Base-by-base conservation (phyloP, 169 alveolate genomes). In the Babesia gibsoni region DNA sequence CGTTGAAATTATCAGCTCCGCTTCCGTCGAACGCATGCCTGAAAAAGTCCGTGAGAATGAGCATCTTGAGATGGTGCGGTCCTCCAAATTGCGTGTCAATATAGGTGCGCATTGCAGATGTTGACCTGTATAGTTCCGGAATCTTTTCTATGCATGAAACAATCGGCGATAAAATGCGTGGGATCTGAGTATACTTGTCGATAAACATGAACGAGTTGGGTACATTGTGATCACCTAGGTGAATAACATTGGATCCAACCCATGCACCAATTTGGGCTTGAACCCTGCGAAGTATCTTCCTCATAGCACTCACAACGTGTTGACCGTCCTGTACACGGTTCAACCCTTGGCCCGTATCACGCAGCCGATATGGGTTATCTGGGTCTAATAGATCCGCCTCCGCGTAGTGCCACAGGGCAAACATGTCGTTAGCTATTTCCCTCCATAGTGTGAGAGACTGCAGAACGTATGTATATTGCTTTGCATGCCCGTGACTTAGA, bases 1-100 rank as follows among this genome's bases (percentile, higher is more conserved):
- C 98, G 72, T 92, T 91, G 83, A 93, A 94, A 79, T 94, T 94
- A 84, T 94, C 97, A 25, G 96, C 97, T 14, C 98, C 98, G 48
- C 95, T 89, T 29, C 98, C 98, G 70, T 94, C 98, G 69, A 94
- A 94, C 30, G 95, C 98, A 69, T 94, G 96, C 36, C 95, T 84
- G 84, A 94, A 94, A 83, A 94, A 94, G 87, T 94, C 98, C 32
- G 93, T 88, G 35, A 94, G 83, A 59, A 94, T 94, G 36, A 79
- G 68, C 89, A 88, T 88, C 52, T 89, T 88, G 53, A 90, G 84
- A 27, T 67, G 68, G 20, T 82, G 72, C n/a, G 91, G 91, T 14
- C 96, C 95, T 10, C 94, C 92, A 59, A 92, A 92, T 52, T 90
- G 92, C 59, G 75, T 89, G 52, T 89, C 94, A 42, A 86, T 85